A percentile compares a stretch with the other conserved stretches of the same genome.
Conservation (phyloP, 2,329 filamentous ascomycete species). For the Trichoderma semiorbis region DNA sequence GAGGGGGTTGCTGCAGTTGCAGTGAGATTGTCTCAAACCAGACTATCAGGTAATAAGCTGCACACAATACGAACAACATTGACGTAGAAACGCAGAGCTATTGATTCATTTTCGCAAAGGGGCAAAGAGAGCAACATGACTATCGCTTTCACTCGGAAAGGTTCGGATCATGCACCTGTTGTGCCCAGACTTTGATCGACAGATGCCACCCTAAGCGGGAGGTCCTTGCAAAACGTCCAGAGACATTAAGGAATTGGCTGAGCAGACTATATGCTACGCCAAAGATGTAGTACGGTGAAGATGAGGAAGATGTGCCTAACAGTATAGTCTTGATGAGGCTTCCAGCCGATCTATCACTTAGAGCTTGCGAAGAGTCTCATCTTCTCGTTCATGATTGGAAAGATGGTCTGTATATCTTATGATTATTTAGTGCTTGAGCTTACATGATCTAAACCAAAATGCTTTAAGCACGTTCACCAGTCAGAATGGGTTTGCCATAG, state of each 20-base stretch:
- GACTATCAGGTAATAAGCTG: neutral
- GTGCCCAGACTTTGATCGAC: neutral
- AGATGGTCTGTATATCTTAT: neutral
- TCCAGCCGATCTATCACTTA: neutral
- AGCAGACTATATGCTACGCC: neutral
- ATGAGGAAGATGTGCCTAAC: neutral
- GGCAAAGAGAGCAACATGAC: neutral
- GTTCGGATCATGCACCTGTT: neutral
- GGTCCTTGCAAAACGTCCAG: neutral
- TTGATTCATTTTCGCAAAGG: neutral
- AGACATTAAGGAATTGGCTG: neutral
- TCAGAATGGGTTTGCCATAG: neutral
- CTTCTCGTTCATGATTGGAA: neutral
- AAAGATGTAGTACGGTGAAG: neutral
- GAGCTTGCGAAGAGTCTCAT: neutral
- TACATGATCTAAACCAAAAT: neutral
- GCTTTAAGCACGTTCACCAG: neutral
- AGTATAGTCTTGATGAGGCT: neutral
- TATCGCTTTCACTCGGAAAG: neutral
- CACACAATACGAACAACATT: neutral
- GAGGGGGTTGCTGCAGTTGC: neutral
- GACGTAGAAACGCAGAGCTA: neutral
- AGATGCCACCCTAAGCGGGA: neutral
- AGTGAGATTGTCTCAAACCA: neutral
- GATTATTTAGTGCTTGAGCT: neutral